A percentile compares a stretch with the other conserved stretches of the same genome.
These are phyloP conservation scores for Echium plantagineum DNA, from an alignment of 257 asterid species.

Conservation along the genomic window DNA sequence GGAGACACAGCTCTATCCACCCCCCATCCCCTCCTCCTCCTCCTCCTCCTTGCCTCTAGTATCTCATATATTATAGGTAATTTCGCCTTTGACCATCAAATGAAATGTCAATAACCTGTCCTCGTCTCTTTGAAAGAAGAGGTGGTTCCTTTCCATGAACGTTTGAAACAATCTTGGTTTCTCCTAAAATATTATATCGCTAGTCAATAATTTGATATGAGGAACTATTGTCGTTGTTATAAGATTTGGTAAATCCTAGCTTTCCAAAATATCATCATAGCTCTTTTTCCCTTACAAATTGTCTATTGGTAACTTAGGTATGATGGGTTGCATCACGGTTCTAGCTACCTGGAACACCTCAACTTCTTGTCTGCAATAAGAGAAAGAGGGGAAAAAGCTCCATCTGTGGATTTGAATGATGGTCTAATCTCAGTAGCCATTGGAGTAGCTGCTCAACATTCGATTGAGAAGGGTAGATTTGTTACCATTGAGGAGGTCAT, in stretches of 20 bases:
- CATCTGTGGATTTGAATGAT: slow-evolving; percentile 58
- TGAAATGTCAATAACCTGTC: no score
- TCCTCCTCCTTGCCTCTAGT: no score
- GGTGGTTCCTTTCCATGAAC: no score
- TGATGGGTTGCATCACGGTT: slow-evolving; percentile 87
- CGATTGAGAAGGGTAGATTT: slow-evolving; percentile 68
- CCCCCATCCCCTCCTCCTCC: no score
- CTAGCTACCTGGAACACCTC: slow-evolving; percentile 86
- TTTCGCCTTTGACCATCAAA: no score
- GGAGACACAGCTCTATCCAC: no score
- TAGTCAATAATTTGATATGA: no score
- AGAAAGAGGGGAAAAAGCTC: slow-evolving; percentile 50
- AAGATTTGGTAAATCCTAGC: neutral
- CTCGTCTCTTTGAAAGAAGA: no score
- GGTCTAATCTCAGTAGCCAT: slow-evolving; percentile 90
- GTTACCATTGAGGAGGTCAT: slow-evolving; percentile 58
- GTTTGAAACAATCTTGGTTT: no score
- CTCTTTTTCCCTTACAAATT: neutral
- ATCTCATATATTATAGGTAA: no score
- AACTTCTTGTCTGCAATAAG: slow-evolving; percentile 56
- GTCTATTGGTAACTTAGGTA: slow-evolving; percentile 33
- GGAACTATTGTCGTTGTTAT: no score
- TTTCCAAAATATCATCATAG: neutral
- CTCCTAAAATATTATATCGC: no score
- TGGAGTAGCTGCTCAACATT: slow-evolving; percentile 88